Base-by-base conservation (phyloP, 805 yeast species). In the Lachancea kluyveri region DNA sequence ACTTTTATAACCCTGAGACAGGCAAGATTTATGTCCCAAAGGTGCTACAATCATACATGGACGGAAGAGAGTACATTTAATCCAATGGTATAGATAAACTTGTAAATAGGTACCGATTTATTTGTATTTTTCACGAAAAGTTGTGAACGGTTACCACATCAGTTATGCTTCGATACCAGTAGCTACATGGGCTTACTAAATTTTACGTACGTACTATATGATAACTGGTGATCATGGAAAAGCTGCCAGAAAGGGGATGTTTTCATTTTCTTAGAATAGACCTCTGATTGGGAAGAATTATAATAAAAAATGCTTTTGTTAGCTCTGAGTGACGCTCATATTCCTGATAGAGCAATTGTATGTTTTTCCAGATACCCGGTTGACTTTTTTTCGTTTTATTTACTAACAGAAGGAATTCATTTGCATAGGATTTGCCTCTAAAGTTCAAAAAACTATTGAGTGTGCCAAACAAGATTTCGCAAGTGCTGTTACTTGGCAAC, bases 291-390 rank as follows among this genome's bases (percentile, higher is more conserved):
- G n/a, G n/a, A n/a, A n/a, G n/a, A n/a, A n/a, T n/a, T n/a, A n/a
- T n/a, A n/a, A n/a, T n/a, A 21, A 12, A 27, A 14, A 7, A 81
- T 82, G 92, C 65, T 82, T 26, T 64, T 80, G 15, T 64, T 90
- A 25, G 94, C 94, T 3, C 74, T 90, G 41, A 95, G 96, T 7
- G 97, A 90, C 53, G 68, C 90, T 2, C 86, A 79, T 56, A 81
- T 90, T 19, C 98, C 98, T 1, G 87, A 85, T 35, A 65, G 96
- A 43, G 83, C 90, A 7, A 65, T 73, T 17, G 88, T 67, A 53
- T 42, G 75, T 60, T 20, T n/a, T 18, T 11, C 14, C 8, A 6
- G 7, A 13, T 17, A 1, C 16, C 4, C 5, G 12, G 3, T 22
- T 8, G 11, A 19, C 8, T 22, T 22, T 4, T 22, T 8, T 22